Evolutionary conservation across 768 basidiomycete genomes (phyloP).

Genomic region (Pisolithus tinctorius): DNA sequence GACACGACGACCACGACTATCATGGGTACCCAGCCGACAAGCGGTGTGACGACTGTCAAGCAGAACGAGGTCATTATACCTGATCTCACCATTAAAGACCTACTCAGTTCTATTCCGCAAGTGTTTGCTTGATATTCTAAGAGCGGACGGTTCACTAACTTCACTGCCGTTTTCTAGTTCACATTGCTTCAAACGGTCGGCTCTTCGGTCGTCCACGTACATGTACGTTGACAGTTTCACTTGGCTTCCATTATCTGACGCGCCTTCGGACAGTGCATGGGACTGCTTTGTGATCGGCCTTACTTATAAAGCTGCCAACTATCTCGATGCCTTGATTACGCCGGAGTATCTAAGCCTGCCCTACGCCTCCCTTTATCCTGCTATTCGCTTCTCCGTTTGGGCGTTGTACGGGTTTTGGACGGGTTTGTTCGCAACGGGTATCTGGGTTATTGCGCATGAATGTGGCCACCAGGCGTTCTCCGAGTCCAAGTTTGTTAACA

Average conservation of each 20-base stretch:
- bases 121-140: conserved; percentile 22
- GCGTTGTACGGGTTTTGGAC: conserved; percentile 72
- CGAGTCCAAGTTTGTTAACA: conserved; percentile 85
- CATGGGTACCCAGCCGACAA: conserved; percentile 13
- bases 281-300: conserved; percentile 65
- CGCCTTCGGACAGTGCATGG: conserved; percentile 47
- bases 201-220: conserved; percentile 70
- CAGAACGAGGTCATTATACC: conserved; percentile 68
- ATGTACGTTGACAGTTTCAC: conserved; percentile 42
- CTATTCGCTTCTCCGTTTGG: conserved; percentile 66
- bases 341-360: conserved; percentile 50
- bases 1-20: conserved; percentile 9
- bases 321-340: conserved; percentile 57
- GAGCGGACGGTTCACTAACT: background rate
- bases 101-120: conserved; percentile 78
- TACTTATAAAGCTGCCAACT: conserved; percentile 61
- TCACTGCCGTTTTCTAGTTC: conserved; percentile 34
- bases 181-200: conserved; percentile 90
- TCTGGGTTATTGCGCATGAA: conserved; percentile 94
- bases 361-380: conserved; percentile 53
- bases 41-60: conserved; percentile 31
- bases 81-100: conserved; percentile 81
- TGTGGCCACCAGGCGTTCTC: conserved; percentile 97
- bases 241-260: conserved; percentile 5
- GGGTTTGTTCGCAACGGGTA: conserved; percentile 84